These are phyloP conservation scores for Hypoxylon sp. DNA, from an alignment of 2,329 filamentous ascomycete genomes.

Conservation along the genomic window DNA sequence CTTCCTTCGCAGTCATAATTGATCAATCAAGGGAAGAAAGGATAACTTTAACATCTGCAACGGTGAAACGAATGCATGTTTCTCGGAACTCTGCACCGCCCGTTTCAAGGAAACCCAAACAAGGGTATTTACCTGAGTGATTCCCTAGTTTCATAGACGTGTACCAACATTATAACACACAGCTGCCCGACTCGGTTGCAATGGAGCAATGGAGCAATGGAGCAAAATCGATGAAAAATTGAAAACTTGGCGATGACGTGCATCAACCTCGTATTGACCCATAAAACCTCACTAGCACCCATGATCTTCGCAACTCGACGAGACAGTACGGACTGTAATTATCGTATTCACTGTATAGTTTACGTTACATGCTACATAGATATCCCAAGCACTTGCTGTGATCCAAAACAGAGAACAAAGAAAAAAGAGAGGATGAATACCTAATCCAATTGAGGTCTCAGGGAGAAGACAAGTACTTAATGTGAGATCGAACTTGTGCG, in stretches of 20 bases:
- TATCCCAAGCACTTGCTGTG: conserved; percentile 19
- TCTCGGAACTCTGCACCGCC: conserved; percentile 1
- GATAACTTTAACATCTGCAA: conserved; percentile 4
- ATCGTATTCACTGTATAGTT: conserved; percentile 23
- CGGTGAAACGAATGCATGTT: background rate
- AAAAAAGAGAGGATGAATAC: conserved; percentile 4
- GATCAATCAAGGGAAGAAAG: conserved; percentile 11
- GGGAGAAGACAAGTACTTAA: conserved; percentile 1
- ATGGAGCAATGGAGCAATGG: conserved; percentile 29
- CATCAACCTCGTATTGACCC: conserved; percentile 44
- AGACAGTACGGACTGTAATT: conserved; percentile 31
- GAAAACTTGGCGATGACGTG: conserved; percentile 40
- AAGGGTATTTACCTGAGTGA: conserved; percentile 11
- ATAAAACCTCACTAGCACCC: conserved; percentile 36
- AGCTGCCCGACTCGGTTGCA: conserved; percentile 31
- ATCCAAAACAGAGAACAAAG: background rate
- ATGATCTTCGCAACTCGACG: conserved; percentile 35
- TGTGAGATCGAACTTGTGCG: conserved; percentile 20
- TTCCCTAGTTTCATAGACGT: conserved; percentile 22
- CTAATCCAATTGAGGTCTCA: conserved; percentile 4
- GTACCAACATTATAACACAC: conserved; percentile 16
- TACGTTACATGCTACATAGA: conserved; percentile 30
- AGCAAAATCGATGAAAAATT: conserved; percentile 24
- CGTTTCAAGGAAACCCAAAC: conserved; percentile 19
- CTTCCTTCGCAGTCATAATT: background rate